A percentile compares a stretch with the other conserved stretches of the same genome.
Evolutionary conservation across 257 asterid species (phyloP).

Genomic region (Galeopsis tetrahit): DNA sequence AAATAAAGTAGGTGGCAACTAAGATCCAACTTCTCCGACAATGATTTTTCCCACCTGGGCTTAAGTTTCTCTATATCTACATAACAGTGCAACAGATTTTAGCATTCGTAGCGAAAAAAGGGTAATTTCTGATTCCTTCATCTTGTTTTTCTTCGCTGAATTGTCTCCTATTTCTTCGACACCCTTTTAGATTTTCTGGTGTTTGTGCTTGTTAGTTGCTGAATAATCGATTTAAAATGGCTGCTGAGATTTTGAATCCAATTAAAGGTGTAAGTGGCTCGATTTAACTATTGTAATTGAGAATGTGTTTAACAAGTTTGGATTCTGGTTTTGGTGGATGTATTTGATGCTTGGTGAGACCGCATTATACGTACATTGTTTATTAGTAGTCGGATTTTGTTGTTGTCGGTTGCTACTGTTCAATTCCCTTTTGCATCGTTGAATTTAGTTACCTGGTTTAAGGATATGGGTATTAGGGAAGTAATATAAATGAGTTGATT

Average conservation of each 20-base stretch:
- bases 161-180: background rate
- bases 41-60: background rate
- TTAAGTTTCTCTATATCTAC: background rate
- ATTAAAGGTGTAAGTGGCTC: background rate
- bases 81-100: conserved; percentile 14
- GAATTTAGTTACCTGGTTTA: background rate
- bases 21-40: conserved; percentile 14
- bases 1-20: background rate
- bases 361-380: background rate
- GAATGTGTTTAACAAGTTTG: background rate
- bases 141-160: background rate
- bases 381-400: background rate
- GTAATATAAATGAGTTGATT: too few relatives aligned
- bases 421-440: background rate
- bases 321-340: too few relatives aligned
- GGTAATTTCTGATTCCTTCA: background rate
- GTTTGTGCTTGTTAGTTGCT: background rate
- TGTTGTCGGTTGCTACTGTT: background rate
- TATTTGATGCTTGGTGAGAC: background rate
- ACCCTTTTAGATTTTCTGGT: background rate
- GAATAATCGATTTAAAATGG: background rate
- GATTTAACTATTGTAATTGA: background rate
- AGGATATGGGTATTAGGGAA: too few relatives aligned
- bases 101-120: background rate
- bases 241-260: background rate